Evolutionary conservation across 2,329 filamentous ascomycete genomes (phyloP), one percentile per base, ranked within the genome.

Genomic region (Diaporthe longicolla): DNA sequence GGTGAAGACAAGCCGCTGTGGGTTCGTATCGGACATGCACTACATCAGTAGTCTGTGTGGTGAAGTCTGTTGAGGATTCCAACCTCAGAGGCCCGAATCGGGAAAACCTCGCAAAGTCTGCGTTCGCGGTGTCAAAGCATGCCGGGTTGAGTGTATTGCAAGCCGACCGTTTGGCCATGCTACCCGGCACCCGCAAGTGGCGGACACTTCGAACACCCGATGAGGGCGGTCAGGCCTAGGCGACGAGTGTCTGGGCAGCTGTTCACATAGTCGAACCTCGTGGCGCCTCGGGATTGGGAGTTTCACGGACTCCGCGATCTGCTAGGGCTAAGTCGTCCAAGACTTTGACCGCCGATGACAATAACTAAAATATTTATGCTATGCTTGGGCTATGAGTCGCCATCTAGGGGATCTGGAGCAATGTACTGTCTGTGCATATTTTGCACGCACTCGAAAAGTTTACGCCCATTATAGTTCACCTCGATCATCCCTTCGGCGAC

Each of bases 321-420:
- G 29, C 17, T 6, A 68, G 48, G 21, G 32, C 63, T 26, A 26
- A 29, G 35, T 9, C 15, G n/a, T 40, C 63, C 63, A 68, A 68
- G 63, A 54, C 48, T 54, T 68, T 68, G 48, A 45, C 63, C 48
- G 63, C 48, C 63, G 63, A 68, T 68, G 48, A 40, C 63, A 68
- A 40, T 52, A 37, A 24, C 9, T 21, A 26, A 32, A 40, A 13
- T 13, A 32, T 68, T 29, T 7, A 68, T 68, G 63, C 63, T 21
- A 17, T 6, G 48, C 48, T 54, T 40, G 35, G 32, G 32, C 48
- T 40, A 66, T 52, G 63, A 68, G 48, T 68, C 63, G 63, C 45
- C 63, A 29, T 54, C 48, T 29, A 32, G 45, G 63, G 48, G 48
- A 68, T 68, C 63, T 54, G 21, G 45, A 68, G 48, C 48, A 21